Percentiles rank a stretch among this genome's conserved stretches.
These are phyloP conservation scores for Claviceps fusiformis DNA, from an alignment of 2,329 filamentous ascomycete genomes.

Conservation along the genomic window DNA sequence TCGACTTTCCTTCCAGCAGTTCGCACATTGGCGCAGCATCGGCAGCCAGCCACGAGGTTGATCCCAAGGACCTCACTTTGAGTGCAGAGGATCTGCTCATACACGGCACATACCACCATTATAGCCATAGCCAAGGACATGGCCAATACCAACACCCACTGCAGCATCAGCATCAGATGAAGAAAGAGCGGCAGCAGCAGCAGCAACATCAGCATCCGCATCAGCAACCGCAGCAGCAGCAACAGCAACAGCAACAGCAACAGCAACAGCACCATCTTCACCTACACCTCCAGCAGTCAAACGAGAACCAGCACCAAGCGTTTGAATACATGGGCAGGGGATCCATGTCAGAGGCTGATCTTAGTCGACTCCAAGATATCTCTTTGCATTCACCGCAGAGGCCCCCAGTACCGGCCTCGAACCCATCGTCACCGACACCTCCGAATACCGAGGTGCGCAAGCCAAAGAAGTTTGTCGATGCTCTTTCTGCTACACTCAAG, in stretches of 20 bases:
- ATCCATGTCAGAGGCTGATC: conserved; percentile 34
- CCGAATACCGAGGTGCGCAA: conserved; percentile 18
- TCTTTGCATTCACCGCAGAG: conserved; percentile 27
- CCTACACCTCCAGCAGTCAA: neutral
- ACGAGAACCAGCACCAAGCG: conserved; percentile 5
- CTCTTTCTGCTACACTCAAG: conserved; percentile 26
- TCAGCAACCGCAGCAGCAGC: conserved; percentile 8
- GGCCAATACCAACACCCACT: neutral
- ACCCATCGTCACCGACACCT: conserved; percentile 20
- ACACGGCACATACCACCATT: neutral
- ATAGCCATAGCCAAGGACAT: neutral
- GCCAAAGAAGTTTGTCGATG: conserved; percentile 27
- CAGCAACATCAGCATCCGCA: neutral
- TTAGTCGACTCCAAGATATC: conserved; percentile 33
- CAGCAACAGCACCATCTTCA: neutral
- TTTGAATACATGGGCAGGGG: conserved; percentile 16
- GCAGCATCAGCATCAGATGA: conserved; percentile 8
- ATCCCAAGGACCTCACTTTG: conserved; percentile 16
- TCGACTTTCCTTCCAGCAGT: conserved; percentile 23
- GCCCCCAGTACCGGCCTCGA: conserved; percentile 12
- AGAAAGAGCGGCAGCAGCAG: neutral
- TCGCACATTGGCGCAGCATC: conserved; percentile 16
- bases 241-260: neutral
- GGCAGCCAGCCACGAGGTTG: conserved; percentile 16
- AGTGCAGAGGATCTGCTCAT: conserved; percentile 2